Base-by-base conservation (phyloP, 2,329 filamentous ascomycete species). In the Ophiobolus disseminans region DNA sequence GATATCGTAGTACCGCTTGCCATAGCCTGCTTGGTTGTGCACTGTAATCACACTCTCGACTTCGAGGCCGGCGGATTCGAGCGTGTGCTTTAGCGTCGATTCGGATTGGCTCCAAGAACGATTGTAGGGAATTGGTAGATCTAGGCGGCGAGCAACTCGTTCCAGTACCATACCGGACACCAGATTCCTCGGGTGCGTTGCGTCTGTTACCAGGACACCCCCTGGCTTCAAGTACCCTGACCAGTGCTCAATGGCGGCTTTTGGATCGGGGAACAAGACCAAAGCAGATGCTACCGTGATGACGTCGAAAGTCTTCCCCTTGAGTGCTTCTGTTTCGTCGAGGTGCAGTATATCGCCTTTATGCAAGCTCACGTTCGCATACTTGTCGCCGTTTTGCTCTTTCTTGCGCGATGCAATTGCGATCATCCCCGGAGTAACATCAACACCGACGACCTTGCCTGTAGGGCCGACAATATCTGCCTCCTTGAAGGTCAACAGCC, bases 361-460 rank as follows among this genome's bases (percentile, higher is more conserved):
- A 37, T 67, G 48, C 40, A 76, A 65, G 11, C 56, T 50, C 10
- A 76, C 57, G 35, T 76, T 70, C 5, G 60, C 38, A 40, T 64
- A 72, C 31, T 65, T 57, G 2, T 63, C 60, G 1, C 47, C 51
- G 2, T 64, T 61, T 35, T 58, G 51, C 11, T 54, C 45, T 28
- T 69, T 61, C 51, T 70, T 72, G 25, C 56, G 54, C 22, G 55
- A 48, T 5, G 75, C 76, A 25, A 73, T 54, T 16, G 58, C 60
- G 10, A 78, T 67, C 76, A 77, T 78, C 22, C 71, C 69, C 7
- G 62, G 65, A 3, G 68, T 69, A 21, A 78, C 62, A 47, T 79
- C 77, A 25, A 78, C 56, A 13, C 75, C 76, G 8, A 73, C 44
- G 1, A 78, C 73, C 6, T 52, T 42, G 8, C 76, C 76, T 6